Percentiles rank a stretch among this genome's conserved stretches.
Evolutionary conservation across 2,329 filamentous ascomycete genomes (phyloP).

Genomic region (Cordyceps javanica): DNA sequence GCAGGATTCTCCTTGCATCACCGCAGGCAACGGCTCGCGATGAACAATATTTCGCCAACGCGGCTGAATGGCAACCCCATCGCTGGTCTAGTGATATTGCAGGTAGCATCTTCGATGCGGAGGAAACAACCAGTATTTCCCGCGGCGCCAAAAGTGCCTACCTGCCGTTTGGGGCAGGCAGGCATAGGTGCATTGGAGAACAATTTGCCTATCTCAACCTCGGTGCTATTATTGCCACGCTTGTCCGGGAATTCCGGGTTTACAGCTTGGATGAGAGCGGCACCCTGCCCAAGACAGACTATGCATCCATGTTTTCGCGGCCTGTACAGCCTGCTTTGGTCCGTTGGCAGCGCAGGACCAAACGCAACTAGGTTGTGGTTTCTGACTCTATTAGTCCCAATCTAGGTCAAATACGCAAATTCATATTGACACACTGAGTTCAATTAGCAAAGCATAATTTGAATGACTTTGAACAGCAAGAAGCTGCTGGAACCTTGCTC

Average conservation of each 20-base stretch:
- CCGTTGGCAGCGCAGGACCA: slow-evolving; percentile 22
- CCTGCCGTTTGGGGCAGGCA: slow-evolving; percentile 65
- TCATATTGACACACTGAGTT: not conserved
- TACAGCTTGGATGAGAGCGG: slow-evolving; percentile 47
- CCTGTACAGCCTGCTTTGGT: slow-evolving; percentile 27
- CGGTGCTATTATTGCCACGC: slow-evolving; percentile 54
- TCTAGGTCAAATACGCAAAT: not conserved
- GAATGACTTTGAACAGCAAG: not conserved
- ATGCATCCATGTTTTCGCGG: slow-evolving; percentile 42
- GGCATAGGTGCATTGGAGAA: slow-evolving; percentile 70
- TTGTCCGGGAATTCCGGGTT: slow-evolving; percentile 57
- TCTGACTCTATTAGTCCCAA: not conserved
- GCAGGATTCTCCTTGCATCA: slow-evolving; percentile 35
- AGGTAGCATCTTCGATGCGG: slow-evolving; percentile 13
- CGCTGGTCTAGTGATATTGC: slow-evolving; percentile 22
- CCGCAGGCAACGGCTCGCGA: slow-evolving; percentile 38
- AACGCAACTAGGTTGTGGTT: not conserved
- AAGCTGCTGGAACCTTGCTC: not conserved
- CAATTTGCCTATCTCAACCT: slow-evolving; percentile 70
- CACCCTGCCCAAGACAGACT: slow-evolving; percentile 57
- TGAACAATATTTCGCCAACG: slow-evolving; percentile 51
- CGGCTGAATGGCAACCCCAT: slow-evolving; percentile 24
- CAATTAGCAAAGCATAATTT: not conserved
- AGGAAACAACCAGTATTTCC: slow-evolving; percentile 22
- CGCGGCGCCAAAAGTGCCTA: slow-evolving; percentile 36